A percentile compares a stretch with the other conserved stretches of the same genome.
phyloP scores from a whole-genome alignment of 2,329 filamentous ascomycete genomes.

The Pseudocercospora macadamiae region DNA sequence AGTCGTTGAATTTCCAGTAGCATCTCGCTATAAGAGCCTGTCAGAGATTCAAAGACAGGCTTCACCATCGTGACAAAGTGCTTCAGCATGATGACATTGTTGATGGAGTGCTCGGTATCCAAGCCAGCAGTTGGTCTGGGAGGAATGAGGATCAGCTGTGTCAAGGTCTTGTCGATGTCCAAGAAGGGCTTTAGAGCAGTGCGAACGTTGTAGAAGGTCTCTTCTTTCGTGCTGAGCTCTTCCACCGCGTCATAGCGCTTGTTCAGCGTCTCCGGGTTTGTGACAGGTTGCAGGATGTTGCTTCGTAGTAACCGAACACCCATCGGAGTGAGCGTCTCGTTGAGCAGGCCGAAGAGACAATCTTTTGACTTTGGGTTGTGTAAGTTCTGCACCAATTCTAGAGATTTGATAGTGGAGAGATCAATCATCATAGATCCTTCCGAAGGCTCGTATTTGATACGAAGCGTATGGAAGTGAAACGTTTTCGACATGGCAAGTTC shows the following conservation, averaged over 20 bases:
- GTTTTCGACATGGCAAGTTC: conserved; percentile 69
- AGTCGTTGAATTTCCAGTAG: conserved; percentile 68
- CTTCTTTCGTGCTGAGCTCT: conserved; percentile 79
- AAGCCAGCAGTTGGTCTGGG: conserved; percentile 63
- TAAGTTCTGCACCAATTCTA: conserved; percentile 89
- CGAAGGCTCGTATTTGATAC: conserved; percentile 83
- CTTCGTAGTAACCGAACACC: conserved; percentile 79
- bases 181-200: conserved; percentile 75
- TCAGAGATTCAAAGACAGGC: conserved; percentile 69
- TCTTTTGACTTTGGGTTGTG: conserved; percentile 76
- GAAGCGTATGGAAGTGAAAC: conserved; percentile 78
- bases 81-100: conserved; percentile 85
- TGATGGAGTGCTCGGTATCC: conserved; percentile 78
- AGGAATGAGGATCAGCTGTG: conserved; percentile 79
- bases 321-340: conserved; percentile 86
- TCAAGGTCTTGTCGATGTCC: conserved; percentile 79
- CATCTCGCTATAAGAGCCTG: conserved; percentile 64
- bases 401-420: conserved; percentile 78
- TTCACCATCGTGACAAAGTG: conserved; percentile 72
- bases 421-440: conserved; percentile 97
- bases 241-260: conserved; percentile 80
- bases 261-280: conserved; percentile 66
- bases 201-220: conserved; percentile 78
- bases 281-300: conserved; percentile 88
- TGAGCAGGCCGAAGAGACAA: conserved; percentile 81